phyloP scores from a whole-genome alignment of 164 flowering plant species.

The Paratinospora sagittata region DNA sequence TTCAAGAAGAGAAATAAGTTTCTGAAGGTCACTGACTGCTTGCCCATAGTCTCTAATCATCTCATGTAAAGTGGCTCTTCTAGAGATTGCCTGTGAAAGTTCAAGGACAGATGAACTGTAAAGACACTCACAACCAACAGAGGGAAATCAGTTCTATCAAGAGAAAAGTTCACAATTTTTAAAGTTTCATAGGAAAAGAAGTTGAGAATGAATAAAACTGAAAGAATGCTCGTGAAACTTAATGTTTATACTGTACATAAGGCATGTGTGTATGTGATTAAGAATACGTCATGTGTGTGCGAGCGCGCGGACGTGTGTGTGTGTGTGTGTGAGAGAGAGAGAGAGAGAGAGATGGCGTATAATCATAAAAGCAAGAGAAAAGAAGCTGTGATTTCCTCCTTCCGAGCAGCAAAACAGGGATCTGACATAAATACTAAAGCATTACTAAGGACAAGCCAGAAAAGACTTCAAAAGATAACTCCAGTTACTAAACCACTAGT shows the following conservation, averaged over 20 bases:
- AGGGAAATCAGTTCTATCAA: not conserved
- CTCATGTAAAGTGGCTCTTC: slow-evolving; percentile 86
- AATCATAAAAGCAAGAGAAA: too few species aligned
- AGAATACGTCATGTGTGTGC: too few species aligned
- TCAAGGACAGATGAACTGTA: slow-evolving; percentile 3
- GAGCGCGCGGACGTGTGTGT: too few species aligned
- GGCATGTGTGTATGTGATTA: not conserved
- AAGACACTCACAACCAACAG: not conserved
- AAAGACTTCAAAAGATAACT: too few species aligned
- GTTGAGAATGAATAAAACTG: not conserved
- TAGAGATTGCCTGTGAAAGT: slow-evolving; percentile 72
- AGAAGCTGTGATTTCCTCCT: too few species aligned
- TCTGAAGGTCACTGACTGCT: slow-evolving; percentile 67
- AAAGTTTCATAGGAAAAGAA: not conserved
- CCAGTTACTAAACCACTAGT: too few species aligned
- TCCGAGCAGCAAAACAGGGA: too few species aligned
- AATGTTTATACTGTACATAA: not conserved
- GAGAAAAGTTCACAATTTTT: not conserved
- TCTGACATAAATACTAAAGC: too few species aligned
- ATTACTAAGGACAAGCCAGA: too few species aligned
- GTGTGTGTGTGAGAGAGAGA: too few species aligned
- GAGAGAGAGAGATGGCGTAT: too few species aligned
- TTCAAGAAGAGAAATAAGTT: slow-evolving; percentile 53
- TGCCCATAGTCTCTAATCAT: slow-evolving; percentile 81
- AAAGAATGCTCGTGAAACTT: not conserved